phyloP scores from a whole-genome alignment of 371 early-diverging fungal species.

The Apophysomyces variabilis region DNA sequence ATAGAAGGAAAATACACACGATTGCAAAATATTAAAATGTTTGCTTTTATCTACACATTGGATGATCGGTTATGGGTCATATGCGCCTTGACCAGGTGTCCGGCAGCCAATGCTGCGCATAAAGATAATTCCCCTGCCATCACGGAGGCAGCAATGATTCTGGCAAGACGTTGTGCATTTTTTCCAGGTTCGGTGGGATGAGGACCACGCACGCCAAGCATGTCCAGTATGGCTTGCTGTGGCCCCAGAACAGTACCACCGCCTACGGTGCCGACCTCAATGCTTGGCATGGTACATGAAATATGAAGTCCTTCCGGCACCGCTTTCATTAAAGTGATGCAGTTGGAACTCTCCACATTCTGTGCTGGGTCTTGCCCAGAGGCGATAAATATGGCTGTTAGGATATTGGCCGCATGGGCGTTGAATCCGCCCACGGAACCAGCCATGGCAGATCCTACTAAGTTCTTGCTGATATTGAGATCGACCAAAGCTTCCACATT shows the following conservation, averaged over 20 bases:
- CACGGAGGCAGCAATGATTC: slow-evolving; percentile 90
- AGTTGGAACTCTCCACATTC: slow-evolving; percentile 94
- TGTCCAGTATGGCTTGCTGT: slow-evolving; percentile 87
- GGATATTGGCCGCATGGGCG: slow-evolving; percentile 95
- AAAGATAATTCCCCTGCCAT: slow-evolving; percentile 97
- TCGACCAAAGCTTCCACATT: slow-evolving; percentile 79
- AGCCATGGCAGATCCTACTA: slow-evolving; percentile 96
- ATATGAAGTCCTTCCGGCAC: slow-evolving; percentile 81
- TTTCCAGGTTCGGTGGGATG: slow-evolving; percentile 84
- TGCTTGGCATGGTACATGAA: slow-evolving; percentile 94
- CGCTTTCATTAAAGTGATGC: slow-evolving; percentile 95
- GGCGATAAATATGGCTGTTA: slow-evolving; percentile 95
- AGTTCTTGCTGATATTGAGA: slow-evolving; percentile 88
- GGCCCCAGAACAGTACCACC: slow-evolving; percentile 93
- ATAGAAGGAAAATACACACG: background rate
- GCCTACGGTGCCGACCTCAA: slow-evolving; percentile 96
- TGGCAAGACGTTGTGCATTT: slow-evolving; percentile 88
- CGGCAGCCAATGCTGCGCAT: slow-evolving; percentile 87
- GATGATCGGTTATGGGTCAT: slow-evolving; percentile 74
- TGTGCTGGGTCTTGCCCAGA: slow-evolving; percentile 98
- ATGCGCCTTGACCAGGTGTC: slow-evolving; percentile 84
- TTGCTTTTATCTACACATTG: slow-evolving; percentile 8
- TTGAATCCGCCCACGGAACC: slow-evolving; percentile 96
- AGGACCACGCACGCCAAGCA: slow-evolving; percentile 90
- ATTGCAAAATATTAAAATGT: background rate